Conservation (phyloP, 768 basidiomycete genomes). For the Tylopilus subfusipes region DNA sequence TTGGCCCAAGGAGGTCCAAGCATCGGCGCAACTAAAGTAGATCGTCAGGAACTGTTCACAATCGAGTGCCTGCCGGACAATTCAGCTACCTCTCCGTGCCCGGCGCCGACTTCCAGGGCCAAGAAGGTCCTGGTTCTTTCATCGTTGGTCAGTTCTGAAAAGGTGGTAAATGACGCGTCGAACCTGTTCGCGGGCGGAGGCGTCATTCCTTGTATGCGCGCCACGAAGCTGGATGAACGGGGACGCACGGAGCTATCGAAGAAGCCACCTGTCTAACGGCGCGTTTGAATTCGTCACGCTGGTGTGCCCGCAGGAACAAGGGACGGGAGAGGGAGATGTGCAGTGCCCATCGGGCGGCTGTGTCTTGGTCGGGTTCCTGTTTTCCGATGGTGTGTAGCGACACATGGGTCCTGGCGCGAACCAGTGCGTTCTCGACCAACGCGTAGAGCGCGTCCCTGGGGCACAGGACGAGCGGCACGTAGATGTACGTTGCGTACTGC, state of each 20-base stretch:
- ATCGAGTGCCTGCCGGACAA: background rate
- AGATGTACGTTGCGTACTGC: conserved; percentile 79
- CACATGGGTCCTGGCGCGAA: conserved; percentile 41
- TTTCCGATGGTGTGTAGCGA: conserved; percentile 46
- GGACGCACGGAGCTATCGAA: conserved; percentile 43
- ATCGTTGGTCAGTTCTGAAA: conserved; percentile 74
- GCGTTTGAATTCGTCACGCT: conserved; percentile 67
- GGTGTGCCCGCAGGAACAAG: conserved; percentile 73
- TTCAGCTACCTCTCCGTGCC: conserved; percentile 64
- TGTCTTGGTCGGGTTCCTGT: conserved; percentile 4
- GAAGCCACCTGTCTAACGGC: conserved; percentile 54
- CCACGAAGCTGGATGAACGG: background rate
- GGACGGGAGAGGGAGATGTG: conserved; percentile 88
- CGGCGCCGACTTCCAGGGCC: conserved; percentile 78
- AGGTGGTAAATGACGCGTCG: conserved; percentile 63
- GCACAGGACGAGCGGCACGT: conserved; percentile 55
- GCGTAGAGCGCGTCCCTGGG: conserved; percentile 42
- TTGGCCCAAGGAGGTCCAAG: conserved; percentile 53
- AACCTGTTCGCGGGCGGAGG: conserved; percentile 50
- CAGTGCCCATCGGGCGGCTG: conserved; percentile 40
- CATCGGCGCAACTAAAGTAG: conserved; percentile 53
- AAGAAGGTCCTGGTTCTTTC: conserved; percentile 80
- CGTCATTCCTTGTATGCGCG: conserved; percentile 1
- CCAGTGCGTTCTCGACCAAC: conserved; percentile 44
- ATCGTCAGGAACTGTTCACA: conserved; percentile 16